Conservation (phyloP, 164 flowering plant genomes). For the Dillenia suffruticosa region DNA sequence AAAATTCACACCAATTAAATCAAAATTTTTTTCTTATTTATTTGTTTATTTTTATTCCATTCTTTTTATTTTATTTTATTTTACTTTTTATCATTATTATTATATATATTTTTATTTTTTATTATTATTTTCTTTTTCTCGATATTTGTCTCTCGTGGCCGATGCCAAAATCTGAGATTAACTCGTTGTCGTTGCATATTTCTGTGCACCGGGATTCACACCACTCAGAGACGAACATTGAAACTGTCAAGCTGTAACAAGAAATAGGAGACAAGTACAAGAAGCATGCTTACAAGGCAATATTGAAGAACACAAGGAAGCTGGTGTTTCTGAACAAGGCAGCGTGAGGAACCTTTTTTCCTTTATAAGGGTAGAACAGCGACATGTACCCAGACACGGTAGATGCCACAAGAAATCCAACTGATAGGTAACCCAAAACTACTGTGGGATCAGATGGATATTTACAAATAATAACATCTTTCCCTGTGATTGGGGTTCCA, state of each 20-base stretch:
- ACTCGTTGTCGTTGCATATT: too few relatives aligned
- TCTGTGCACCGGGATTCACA: not conserved
- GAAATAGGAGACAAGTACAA: not conserved
- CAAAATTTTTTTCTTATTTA: too few relatives aligned
- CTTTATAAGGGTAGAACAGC: slow-evolving; percentile 67
- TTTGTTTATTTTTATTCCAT: too few relatives aligned
- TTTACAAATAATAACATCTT: slow-evolving; percentile 45
- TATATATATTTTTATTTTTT: too few relatives aligned
- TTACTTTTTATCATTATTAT: too few relatives aligned
- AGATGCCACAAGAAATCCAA: slow-evolving; percentile 31
- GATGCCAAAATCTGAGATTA: too few relatives aligned
- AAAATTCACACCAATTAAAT: too few relatives aligned
- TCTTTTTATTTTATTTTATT: too few relatives aligned
- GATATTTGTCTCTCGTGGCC: too few relatives aligned
- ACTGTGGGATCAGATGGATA: slow-evolving; percentile 68
- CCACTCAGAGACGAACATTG: not conserved
- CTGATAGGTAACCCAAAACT: slow-evolving; percentile 47
- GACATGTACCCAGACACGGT: slow-evolving; percentile 38
- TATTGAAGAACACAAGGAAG: slow-evolving; percentile 53
- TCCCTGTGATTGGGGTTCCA: slow-evolving; percentile 39
- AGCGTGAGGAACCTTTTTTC: slow-evolving; percentile 53
- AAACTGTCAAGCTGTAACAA: not conserved
- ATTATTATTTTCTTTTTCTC: too few relatives aligned
- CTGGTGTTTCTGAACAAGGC: slow-evolving; percentile 56
- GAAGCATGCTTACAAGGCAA: slow-evolving; percentile 61